phyloP scores from a whole-genome alignment of 345 rosid genomes.

The Raphanus raphanistrum region DNA sequence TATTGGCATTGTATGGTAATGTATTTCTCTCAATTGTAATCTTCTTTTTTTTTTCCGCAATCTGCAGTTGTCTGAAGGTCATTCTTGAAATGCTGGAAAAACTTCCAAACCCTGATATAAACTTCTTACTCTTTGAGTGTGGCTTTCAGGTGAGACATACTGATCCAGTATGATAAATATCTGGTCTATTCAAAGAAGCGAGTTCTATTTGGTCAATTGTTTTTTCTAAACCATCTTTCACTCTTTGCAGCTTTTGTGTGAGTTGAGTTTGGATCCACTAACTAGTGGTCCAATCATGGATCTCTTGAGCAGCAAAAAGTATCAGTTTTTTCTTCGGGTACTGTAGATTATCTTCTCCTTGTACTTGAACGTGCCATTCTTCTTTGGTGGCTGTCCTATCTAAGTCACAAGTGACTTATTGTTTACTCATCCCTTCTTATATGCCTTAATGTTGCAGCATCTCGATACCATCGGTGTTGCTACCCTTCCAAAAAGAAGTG shows the following conservation, averaged over 20 bases:
- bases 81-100: slow-evolving; percentile 85
- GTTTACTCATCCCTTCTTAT: slow-evolving; percentile 10
- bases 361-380: not conserved
- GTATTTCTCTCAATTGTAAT: slow-evolving; percentile 9
- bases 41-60: not conserved
- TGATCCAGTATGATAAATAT: slow-evolving; percentile 17
- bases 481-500: slow-evolving; percentile 83
- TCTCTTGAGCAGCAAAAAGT: slow-evolving; percentile 72
- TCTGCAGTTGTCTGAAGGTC: slow-evolving; percentile 88
- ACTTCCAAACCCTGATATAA: slow-evolving; percentile 71
- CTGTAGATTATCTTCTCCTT: slow-evolving; percentile 14
- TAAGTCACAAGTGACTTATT: not conserved
- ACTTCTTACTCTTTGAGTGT: slow-evolving; percentile 81
- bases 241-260: slow-evolving; percentile 71
- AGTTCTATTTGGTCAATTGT: slow-evolving; percentile 9
- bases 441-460: slow-evolving; percentile 52
- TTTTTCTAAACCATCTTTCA: slow-evolving; percentile 15
- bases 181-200: not conserved
- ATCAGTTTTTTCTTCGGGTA: slow-evolving; percentile 86
- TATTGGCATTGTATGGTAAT: not conserved
- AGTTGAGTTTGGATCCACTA: slow-evolving; percentile 80
- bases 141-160: slow-evolving; percentile 72
- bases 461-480: slow-evolving; percentile 82
- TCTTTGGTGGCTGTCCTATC: slow-evolving; percentile 1
- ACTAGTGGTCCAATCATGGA: slow-evolving; percentile 86